Conservation (phyloP, 2,329 filamentous ascomycete species). For the Trichophyton equinum region DNA sequence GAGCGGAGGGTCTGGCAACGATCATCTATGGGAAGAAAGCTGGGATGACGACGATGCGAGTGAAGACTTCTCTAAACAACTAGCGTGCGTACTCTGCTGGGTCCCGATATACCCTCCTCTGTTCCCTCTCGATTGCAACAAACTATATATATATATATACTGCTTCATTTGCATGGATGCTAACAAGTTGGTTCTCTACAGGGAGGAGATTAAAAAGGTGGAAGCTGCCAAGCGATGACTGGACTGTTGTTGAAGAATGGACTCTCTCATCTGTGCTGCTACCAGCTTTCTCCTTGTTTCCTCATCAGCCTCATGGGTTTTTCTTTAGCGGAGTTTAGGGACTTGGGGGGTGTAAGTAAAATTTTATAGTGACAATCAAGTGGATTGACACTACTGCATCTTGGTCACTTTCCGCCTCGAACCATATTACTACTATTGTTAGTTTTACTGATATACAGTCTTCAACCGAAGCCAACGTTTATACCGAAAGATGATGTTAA, state of each 20-base stretch:
- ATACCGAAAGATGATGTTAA: background rate
- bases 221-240: constrained; percentile 40
- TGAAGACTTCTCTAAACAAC: constrained; percentile 88
- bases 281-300: background rate
- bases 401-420: background rate
- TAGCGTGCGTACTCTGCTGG: constrained; percentile 54
- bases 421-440: background rate
- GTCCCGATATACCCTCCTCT: background rate
- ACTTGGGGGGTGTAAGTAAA: background rate
- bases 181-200: constrained; percentile 12
- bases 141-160: background rate
- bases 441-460: background rate
- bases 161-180: background rate
- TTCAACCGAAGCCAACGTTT: background rate
- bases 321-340: constrained; percentile 4
- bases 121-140: too few species aligned
- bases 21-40: constrained; percentile 97
- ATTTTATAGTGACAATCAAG: background rate
- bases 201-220: constrained; percentile 87
- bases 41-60: constrained; percentile 98
- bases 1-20: constrained; percentile 43
- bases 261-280: background rate
- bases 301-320: background rate
- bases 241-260: background rate
- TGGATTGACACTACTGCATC: background rate